Evolutionary conservation across 1,139 yeast genomes (phyloP), one percentile per base, ranked within the genome.

Genomic region (Diutina sp.): DNA sequence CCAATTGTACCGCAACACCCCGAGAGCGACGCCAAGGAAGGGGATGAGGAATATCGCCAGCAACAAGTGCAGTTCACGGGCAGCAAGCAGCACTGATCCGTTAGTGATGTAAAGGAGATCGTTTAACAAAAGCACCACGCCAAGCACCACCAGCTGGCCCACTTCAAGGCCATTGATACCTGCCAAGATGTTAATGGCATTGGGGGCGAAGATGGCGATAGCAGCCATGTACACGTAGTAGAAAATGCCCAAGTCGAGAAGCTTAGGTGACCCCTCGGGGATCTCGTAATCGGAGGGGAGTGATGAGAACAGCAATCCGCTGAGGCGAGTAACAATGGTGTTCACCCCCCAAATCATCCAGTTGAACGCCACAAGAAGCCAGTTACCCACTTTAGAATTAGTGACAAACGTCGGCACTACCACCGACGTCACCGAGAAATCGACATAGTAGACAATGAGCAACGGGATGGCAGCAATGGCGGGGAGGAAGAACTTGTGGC

Each of bases 141-240:
- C 90, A 58, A 93, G 75, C 0, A 93, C 85, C 14, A 93, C 78
- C 45, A 95, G 84, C 69, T 93, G 99, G 28, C 98, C 98, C 12
- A 90, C 98, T 69, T 93, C 99, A 52, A 93, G 76, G 0, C 99
- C 99, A 67, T 93, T 93, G 57, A 93, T 82, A 4, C 99, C 99
- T 0, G 99, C 99, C 54, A 91, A 75, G 57, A 93, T 93, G 68
- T 93, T 93, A 69, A 93, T 91, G n/a, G 97, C 87, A 67, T 93
- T 93, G 30, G 99, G 97, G 62, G 97, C 87, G 67, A 93, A 93
- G 55, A 93, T 91, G 5, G 96, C 85, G 57, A 93, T 83, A 0
- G 96, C 79, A 0, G 89, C 89, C 99, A 93, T 93, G 73, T 93
- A 93, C 25, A 73, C 73, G 67, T 93, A 93, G 72, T 93, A 93